Percentiles rank a stretch among this genome's conserved stretches.
phyloP scores from a whole-genome alignment of 1,284 basidiomycete genomes.

The Apiotrichum mycotoxinovorans region DNA sequence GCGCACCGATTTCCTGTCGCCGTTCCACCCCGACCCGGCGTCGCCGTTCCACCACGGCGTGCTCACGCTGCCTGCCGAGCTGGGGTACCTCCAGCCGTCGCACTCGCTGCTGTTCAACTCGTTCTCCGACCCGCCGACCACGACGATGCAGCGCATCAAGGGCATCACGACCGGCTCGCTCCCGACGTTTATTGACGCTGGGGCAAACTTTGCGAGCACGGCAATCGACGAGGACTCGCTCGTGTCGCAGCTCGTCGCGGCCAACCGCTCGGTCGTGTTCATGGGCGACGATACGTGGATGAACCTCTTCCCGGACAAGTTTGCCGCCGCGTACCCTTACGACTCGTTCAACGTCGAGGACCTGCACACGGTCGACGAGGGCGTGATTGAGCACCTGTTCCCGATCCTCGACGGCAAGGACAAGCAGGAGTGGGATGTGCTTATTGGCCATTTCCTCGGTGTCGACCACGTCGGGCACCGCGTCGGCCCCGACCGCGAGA shows the following conservation, averaged over 20 bases:
- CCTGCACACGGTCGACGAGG: constrained; percentile 89
- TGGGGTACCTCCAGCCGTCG: constrained; percentile 61
- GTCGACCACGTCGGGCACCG: constrained; percentile 97
- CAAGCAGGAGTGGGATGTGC: constrained; percentile 63
- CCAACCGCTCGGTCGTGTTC: constrained; percentile 57
- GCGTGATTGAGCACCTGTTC: constrained; percentile 78
- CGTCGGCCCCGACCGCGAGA: constrained; percentile 80
- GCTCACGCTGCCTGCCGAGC: constrained; percentile 69
- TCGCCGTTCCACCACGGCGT: constrained; percentile 78
- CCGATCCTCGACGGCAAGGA: constrained; percentile 63
- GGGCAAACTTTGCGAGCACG: constrained; percentile 83
- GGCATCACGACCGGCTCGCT: constrained; percentile 91
- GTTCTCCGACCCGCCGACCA: constrained; percentile 90
- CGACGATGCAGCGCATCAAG: constrained; percentile 92
- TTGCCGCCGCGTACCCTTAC: constrained; percentile 74
- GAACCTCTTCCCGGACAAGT: constrained; percentile 74
- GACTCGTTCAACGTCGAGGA: constrained; percentile 99
- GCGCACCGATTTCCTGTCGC: constrained; percentile 88
- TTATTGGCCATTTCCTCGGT: constrained; percentile 93
- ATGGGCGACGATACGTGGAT: constrained; percentile 98
- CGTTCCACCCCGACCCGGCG: constrained; percentile 56
- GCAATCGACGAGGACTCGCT: constrained; percentile 85
- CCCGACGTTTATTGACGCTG: constrained; percentile 92
- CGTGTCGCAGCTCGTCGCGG: constrained; percentile 56
- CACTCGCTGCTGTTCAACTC: constrained; percentile 84